Conservation (phyloP, 306 rosid species). For the Begonia peltatifolia region DNA sequence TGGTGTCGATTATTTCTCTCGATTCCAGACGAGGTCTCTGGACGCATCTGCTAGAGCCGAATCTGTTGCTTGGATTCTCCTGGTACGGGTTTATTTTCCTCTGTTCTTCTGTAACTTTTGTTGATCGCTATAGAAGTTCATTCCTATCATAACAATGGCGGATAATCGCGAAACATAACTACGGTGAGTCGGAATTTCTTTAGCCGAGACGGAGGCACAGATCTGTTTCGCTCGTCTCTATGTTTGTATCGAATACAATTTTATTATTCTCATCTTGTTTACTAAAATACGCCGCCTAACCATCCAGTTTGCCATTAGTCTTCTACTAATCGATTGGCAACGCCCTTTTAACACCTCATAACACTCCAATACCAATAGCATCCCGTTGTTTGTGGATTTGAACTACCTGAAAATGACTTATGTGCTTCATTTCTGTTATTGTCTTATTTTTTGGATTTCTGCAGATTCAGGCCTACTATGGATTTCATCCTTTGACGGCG, state of each 20-base stretch:
- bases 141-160: conserved; percentile 19
- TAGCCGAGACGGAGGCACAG: conserved; percentile 3
- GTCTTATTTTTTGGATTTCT: not conserved
- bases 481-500: conserved; percentile 82
- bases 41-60: conserved; percentile 72
- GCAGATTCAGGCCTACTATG: conserved; percentile 60
- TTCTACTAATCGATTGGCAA: too few relatives aligned
- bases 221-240: conserved; percentile 16
- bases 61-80: conserved; percentile 95
- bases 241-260: not conserved
- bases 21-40: conserved; percentile 42
- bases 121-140: not conserved
- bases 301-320: too few relatives aligned
- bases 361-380: too few relatives aligned
- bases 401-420: too few relatives aligned
- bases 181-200: too few relatives aligned
- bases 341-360: too few relatives aligned
- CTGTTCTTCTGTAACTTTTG: not conserved
- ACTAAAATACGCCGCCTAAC: too few relatives aligned
- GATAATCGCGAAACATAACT: too few relatives aligned
- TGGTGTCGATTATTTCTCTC: conserved; percentile 59
- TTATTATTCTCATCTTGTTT: too few relatives aligned
- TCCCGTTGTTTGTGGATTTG: too few relatives aligned
- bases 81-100: conserved; percentile 30
- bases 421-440: too few relatives aligned